Conservation (phyloP, 23 red algal genomes). For the Chondrus crispus region DNA sequence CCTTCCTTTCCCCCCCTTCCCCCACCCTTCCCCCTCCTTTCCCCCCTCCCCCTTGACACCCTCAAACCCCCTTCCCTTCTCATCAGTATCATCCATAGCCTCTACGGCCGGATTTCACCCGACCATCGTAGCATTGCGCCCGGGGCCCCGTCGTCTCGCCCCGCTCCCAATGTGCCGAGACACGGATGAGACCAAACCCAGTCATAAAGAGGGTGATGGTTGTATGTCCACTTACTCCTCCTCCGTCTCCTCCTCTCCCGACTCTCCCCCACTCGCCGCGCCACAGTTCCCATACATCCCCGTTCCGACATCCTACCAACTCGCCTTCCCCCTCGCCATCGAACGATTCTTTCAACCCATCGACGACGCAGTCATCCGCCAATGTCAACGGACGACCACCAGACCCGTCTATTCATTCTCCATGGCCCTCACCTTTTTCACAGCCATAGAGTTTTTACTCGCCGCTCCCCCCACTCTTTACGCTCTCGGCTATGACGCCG, state of each 20-base stretch:
- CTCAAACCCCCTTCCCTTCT: background rate
- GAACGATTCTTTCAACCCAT: slow-evolving; percentile 22
- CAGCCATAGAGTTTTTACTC: slow-evolving; percentile 71
- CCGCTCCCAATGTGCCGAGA: no score
- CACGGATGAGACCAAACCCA: background rate
- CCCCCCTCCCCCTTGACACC: background rate
- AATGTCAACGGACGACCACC: slow-evolving; percentile 43
- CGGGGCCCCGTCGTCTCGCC: background rate
- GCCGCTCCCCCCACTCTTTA: slow-evolving; percentile 44
- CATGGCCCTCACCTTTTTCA: slow-evolving; percentile 62
- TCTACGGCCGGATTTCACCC: background rate
- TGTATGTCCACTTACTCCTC: background rate
- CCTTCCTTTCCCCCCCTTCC: background rate
- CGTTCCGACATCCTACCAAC: slow-evolving; percentile 16
- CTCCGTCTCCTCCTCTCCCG: background rate
- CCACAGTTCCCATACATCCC: background rate
- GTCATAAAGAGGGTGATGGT: background rate
- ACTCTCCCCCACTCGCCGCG: background rate
- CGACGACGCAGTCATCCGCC: slow-evolving; percentile 46
- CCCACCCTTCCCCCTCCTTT: background rate
- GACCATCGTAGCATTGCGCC: background rate
- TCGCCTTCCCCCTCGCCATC: slow-evolving; percentile 21
- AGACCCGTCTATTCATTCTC: slow-evolving; percentile 13
- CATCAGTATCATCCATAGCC: background rate
- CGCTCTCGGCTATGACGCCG: slow-evolving; percentile 65